A percentile compares a stretch with the other conserved stretches of the same genome.
Evolutionary conservation across 1,284 basidiomycete genomes (phyloP).

Genomic region (Tremellales sp.): DNA sequence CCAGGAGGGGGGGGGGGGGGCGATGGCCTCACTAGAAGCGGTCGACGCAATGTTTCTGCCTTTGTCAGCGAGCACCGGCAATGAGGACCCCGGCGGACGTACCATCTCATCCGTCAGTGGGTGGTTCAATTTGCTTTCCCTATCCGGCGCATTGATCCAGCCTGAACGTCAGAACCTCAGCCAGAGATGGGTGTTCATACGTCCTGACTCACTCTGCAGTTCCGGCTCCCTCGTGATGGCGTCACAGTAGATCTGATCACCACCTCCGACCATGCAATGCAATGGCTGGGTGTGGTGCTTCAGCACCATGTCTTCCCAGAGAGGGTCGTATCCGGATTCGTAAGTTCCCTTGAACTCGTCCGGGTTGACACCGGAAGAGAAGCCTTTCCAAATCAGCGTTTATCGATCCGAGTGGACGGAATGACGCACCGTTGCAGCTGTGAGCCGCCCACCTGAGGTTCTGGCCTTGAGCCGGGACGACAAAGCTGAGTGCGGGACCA

Average conservation of each 20-base stretch:
- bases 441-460: conserved; percentile 90
- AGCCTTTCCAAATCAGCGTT: conserved; percentile 37
- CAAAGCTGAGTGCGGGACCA: conserved; percentile 74
- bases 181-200: conserved; percentile 12
- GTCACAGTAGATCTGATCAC: conserved; percentile 52
- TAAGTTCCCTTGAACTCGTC: conserved; percentile 54
- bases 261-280: conserved; percentile 59
- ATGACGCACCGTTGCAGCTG: conserved; percentile 51
- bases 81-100: conserved; percentile 4
- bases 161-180: conserved; percentile 47
- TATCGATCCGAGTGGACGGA: not conserved
- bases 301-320: conserved; percentile 85
- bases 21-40: conserved; percentile 52
- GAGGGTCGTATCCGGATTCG: conserved; percentile 72
- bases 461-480: conserved; percentile 72
- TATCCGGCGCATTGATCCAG: conserved; percentile 70
- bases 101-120: conserved; percentile 69
- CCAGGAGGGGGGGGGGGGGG: not conserved
- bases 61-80: conserved; percentile 1
- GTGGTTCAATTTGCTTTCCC: conserved; percentile 61
- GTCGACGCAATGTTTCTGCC: conserved; percentile 63
- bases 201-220: conserved; percentile 38
- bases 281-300: conserved; percentile 77
- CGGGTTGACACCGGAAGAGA: conserved; percentile 52
- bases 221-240: conserved; percentile 51